Conservation (phyloP, 306 rosid species). For the Cucumis melo region DNA sequence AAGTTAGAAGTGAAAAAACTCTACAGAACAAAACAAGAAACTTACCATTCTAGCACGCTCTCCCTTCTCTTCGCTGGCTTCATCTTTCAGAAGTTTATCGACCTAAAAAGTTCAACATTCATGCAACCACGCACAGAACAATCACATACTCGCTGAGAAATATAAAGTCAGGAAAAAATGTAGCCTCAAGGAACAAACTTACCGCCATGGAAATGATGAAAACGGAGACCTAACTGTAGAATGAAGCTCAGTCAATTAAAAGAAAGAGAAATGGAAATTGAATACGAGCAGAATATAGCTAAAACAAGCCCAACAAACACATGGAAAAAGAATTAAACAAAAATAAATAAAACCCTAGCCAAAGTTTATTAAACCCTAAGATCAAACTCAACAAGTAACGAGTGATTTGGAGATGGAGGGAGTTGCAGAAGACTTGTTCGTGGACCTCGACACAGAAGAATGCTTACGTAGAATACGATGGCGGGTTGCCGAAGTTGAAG, state of each 20-base stretch:
- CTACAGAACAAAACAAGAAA: neutral
- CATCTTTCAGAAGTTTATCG: slow-evolving; percentile 73
- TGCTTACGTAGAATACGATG: neutral
- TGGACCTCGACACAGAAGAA: neutral
- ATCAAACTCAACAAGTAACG: neutral
- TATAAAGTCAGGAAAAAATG: neutral
- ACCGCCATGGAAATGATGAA: neutral
- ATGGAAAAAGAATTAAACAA: neutral
- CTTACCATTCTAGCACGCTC: slow-evolving; percentile 95
- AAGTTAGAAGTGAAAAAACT: neutral
- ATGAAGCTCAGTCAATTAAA: neutral
- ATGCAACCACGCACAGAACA: neutral
- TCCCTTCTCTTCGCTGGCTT: slow-evolving; percentile 93
- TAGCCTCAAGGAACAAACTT: neutral
- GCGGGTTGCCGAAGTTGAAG: neutral
- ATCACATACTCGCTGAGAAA: neutral
- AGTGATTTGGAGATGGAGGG: neutral
- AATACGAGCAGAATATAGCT: neutral
- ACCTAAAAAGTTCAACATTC: slow-evolving; percentile 24
- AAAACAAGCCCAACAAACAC: neutral
- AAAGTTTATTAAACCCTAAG: neutral
- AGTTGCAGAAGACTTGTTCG: neutral
- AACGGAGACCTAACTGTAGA: neutral
- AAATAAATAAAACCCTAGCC: neutral
- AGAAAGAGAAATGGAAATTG: neutral